Percentiles rank a stretch among this genome's conserved stretches.
Evolutionary conservation across 306 rosid genomes (phyloP).

Genomic region (Carpinus viminea): DNA sequence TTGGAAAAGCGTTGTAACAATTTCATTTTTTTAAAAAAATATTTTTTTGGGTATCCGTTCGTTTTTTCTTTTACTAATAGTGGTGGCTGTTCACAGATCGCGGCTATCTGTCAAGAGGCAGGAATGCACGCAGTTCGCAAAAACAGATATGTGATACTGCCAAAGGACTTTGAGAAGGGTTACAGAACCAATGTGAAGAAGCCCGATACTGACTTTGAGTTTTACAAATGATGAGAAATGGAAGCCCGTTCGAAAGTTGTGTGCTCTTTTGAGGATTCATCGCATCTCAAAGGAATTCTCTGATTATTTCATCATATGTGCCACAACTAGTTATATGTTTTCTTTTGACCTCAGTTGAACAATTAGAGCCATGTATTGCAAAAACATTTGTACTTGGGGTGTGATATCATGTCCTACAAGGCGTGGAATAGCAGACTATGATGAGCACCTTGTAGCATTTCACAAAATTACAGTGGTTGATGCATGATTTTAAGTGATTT

Average conservation of each 20-base stretch:
- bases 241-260: background rate
- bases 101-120: constrained; percentile 98
- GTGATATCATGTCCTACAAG: background rate
- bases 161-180: constrained; percentile 99
- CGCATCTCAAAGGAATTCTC: background rate
- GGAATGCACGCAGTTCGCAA: constrained; percentile 99
- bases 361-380: background rate
- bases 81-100: constrained; percentile 52
- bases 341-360: constrained; percentile 7
- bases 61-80: background rate
- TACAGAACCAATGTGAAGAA: constrained; percentile 95
- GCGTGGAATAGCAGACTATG: background rate
- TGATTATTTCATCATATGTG: background rate
- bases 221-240: constrained; percentile 73
- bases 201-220: constrained; percentile 97
- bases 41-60: background rate
- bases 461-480: background rate
- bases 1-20: background rate
- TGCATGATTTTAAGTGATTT: background rate
- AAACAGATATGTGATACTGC: constrained; percentile 92
- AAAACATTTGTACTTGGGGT: background rate
- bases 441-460: background rate
- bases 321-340: background rate
- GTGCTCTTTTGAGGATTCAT: background rate
- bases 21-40: too few species aligned